phyloP scores from a whole-genome alignment of 2,329 filamentous ascomycete genomes.

The Fusarium sp. region DNA sequence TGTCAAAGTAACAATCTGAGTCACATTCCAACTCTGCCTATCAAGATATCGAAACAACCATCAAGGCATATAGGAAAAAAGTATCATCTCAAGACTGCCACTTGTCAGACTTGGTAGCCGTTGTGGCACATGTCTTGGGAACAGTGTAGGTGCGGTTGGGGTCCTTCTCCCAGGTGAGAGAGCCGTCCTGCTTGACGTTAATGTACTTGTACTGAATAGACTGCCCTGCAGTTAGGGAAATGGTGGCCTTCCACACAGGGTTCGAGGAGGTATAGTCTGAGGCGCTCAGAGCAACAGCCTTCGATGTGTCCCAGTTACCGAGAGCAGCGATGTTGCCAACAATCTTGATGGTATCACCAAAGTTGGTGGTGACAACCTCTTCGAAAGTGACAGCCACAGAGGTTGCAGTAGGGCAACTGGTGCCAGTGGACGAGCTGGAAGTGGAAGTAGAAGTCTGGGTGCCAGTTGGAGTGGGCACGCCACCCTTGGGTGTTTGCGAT shows the following conservation, averaged over 20 bases:
- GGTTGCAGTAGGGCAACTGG: constrained; percentile 51
- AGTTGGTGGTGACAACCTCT: constrained; percentile 64
- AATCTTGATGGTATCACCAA: constrained; percentile 72
- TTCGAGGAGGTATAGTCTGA: constrained; percentile 66
- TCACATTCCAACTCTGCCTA: not conserved
- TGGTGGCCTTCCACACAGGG: constrained; percentile 67
- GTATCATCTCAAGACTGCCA: constrained; percentile 41
- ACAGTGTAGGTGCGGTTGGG: constrained; percentile 55
- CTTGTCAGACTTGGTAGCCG: constrained; percentile 40
- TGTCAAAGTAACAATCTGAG: not conserved
- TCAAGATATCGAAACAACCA: not conserved
- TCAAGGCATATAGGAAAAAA: not conserved
- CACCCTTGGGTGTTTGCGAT: constrained; percentile 55
- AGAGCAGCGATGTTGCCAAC: constrained; percentile 67
- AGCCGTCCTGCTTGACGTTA: constrained; percentile 63
- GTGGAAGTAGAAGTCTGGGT: constrained; percentile 38
- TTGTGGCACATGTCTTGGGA: constrained; percentile 44
- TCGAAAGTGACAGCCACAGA: constrained; percentile 71
- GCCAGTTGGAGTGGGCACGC: constrained; percentile 45
- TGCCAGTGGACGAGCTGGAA: constrained; percentile 43
- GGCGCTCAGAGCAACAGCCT: constrained; percentile 66
- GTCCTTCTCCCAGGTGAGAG: constrained; percentile 72
- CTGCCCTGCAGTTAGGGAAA: constrained; percentile 65
- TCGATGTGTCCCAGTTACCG: constrained; percentile 67
- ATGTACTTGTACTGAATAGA: constrained; percentile 76